Evolutionary conservation across 208 protist genomes (phyloP).

Genomic region (Leptomonas seymouri): DNA sequence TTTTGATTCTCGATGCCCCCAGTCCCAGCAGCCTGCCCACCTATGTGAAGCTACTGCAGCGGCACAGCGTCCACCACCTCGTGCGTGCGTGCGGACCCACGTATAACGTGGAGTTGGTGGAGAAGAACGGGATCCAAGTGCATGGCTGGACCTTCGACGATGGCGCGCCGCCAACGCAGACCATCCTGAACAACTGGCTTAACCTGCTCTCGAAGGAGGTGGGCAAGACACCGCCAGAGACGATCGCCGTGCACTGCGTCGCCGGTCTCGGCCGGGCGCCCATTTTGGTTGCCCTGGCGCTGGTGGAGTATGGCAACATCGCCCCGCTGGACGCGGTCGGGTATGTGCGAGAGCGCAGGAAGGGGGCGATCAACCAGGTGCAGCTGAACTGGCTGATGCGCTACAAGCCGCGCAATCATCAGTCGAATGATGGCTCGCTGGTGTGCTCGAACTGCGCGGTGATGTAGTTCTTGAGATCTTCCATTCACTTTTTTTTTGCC

Average conservation of each 20-base stretch:
- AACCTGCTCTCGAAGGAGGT: slow-evolving; percentile 72
- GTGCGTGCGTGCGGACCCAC: slow-evolving; percentile 87
- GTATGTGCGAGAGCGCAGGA: slow-evolving; percentile 76
- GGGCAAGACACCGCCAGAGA: slow-evolving; percentile 28
- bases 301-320: slow-evolving; percentile 87
- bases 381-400: slow-evolving; percentile 92
- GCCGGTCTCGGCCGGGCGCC: slow-evolving; percentile 92
- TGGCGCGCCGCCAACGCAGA: slow-evolving; percentile 82
- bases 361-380: slow-evolving; percentile 92
- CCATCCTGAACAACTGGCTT: slow-evolving; percentile 84
- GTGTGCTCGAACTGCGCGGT: slow-evolving; percentile 58
- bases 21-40: slow-evolving; percentile 83
- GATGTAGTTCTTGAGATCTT: too few species aligned
- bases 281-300: slow-evolving; percentile 88
- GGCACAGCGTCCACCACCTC: slow-evolving; percentile 76
- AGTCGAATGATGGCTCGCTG: slow-evolving; percentile 25
- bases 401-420: slow-evolving; percentile 74
- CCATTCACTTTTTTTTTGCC: too few species aligned
- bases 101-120: slow-evolving; percentile 70
- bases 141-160: slow-evolving; percentile 93
- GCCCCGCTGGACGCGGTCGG: slow-evolving; percentile 82
- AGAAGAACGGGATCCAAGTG: slow-evolving; percentile 76
- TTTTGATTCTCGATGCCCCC: slow-evolving; percentile 89
- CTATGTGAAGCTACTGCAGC: slow-evolving; percentile 88
- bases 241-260: slow-evolving; percentile 93